These are phyloP conservation scores for Trypanosoma vivax DNA, from an alignment of 208 protist genomes.

Conservation along the genomic window DNA sequence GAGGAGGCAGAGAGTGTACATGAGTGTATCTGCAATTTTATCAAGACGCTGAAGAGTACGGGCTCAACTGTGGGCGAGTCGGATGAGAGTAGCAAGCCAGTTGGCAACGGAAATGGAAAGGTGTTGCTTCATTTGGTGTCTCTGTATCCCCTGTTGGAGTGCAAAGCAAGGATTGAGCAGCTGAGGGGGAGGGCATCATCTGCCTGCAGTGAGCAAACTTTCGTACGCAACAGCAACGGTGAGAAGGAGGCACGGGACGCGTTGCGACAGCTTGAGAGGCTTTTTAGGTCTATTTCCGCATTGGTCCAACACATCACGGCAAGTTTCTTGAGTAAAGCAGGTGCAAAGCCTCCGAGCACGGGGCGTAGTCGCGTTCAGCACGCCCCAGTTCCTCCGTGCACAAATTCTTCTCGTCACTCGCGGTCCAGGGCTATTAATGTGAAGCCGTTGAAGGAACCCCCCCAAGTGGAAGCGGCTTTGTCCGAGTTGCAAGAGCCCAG, in stretches of 20 bases:
- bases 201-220: slow-evolving; percentile 48
- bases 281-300: slow-evolving; percentile 26
- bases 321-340: slow-evolving; percentile 40
- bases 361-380: background rate
- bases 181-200: slow-evolving; percentile 23
- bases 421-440: too few relatives aligned
- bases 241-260: slow-evolving; percentile 41
- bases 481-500: too few relatives aligned
- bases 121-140: slow-evolving; percentile 29
- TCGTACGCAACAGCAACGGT: slow-evolving; percentile 41
- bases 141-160: slow-evolving; percentile 41
- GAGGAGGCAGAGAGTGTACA: slow-evolving; percentile 18
- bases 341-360: slow-evolving; percentile 15
- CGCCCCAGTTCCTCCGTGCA: too few relatives aligned
- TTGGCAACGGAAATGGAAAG: background rate
- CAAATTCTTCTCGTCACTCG: background rate
- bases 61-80: background rate
- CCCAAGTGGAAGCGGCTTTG: too few relatives aligned
- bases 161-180: slow-evolving; percentile 28
- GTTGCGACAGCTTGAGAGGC: slow-evolving; percentile 31
- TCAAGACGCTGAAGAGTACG: background rate
- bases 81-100: background rate
- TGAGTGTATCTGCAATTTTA: slow-evolving; percentile 21
- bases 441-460: too few relatives aligned
- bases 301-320: slow-evolving; percentile 58